Evolutionary conservation across 441 rosid species (phyloP).

Genomic region (Populus hybrid): DNA sequence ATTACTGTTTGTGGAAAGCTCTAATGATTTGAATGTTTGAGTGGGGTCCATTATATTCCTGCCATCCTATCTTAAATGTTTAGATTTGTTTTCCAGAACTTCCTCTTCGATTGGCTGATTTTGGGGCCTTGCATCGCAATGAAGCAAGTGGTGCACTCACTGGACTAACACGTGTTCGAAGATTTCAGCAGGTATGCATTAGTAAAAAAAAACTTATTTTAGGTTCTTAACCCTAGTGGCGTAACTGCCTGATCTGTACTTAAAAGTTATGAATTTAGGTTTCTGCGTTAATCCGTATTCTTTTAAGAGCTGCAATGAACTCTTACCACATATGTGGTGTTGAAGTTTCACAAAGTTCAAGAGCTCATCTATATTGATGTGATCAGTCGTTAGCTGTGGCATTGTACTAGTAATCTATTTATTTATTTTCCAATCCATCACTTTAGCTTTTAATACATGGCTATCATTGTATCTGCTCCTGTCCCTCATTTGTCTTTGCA

Average conservation of each 20-base stretch:
- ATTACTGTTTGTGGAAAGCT: background rate
- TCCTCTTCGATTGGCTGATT: slow-evolving; percentile 94
- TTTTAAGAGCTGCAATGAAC: background rate
- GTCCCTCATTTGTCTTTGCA: slow-evolving; percentile 11
- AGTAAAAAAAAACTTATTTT: background rate
- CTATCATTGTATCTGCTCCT: background rate
- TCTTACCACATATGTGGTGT: background rate
- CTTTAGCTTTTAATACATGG: background rate
- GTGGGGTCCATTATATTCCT: too few species aligned
- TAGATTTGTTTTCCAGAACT: slow-evolving; percentile 53
- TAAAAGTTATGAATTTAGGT: background rate
- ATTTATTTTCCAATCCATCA: background rate
- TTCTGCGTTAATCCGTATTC: background rate
- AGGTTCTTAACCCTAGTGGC: background rate
- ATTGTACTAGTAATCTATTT: background rate
- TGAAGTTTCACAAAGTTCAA: background rate
- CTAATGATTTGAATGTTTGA: background rate
- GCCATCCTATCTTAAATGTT: background rate
- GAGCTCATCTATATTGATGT: background rate
- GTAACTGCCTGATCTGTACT: background rate
- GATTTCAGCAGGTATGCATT: slow-evolving; percentile 86
- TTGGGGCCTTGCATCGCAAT: slow-evolving; percentile 94
- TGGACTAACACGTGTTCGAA: slow-evolving; percentile 95
- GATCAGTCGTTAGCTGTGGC: background rate
- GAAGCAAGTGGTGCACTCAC: slow-evolving; percentile 99